phyloP scores from a whole-genome alignment of 2,329 filamentous ascomycete genomes.

The Neocatenulostroma microsporum region DNA sequence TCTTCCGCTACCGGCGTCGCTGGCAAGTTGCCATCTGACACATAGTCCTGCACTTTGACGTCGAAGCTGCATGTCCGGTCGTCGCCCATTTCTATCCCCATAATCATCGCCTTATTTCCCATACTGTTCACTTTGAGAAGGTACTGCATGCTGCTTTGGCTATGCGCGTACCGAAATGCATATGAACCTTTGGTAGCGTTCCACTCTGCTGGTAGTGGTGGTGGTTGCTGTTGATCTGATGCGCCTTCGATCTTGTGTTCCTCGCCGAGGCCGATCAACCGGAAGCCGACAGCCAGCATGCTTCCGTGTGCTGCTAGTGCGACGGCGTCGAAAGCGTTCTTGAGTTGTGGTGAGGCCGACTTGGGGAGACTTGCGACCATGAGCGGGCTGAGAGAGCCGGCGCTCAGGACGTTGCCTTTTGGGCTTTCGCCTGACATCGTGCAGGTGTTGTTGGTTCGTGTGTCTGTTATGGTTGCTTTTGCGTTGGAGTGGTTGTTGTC shows the following conservation, averaged over 20 bases:
- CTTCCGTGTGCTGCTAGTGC: conserved; percentile 78
- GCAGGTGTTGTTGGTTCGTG: too few species aligned
- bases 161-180: conserved; percentile 79
- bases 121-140: conserved; percentile 75
- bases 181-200: conserved; percentile 63
- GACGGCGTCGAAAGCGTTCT: conserved; percentile 70
- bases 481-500: too few species aligned
- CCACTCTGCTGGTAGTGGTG: conserved; percentile 69
- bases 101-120: conserved; percentile 74
- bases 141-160: conserved; percentile 76
- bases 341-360: conserved; percentile 40
- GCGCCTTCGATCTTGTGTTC: conserved; percentile 54
- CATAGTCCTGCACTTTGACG: conserved; percentile 63
- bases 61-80: conserved; percentile 77
- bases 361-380: conserved; percentile 40
- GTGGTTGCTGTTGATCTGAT: conserved; percentile 37
- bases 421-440: neutral
- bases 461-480: too few species aligned
- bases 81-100: conserved; percentile 69
- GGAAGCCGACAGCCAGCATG: conserved; percentile 72
- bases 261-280: conserved; percentile 74
- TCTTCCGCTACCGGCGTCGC: conserved; percentile 30
- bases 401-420: conserved; percentile 34
- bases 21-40: conserved; percentile 56
- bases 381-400: conserved; percentile 34